Conservation (phyloP, 805 yeast species). For the Kluyveromyces starmeri region DNA sequence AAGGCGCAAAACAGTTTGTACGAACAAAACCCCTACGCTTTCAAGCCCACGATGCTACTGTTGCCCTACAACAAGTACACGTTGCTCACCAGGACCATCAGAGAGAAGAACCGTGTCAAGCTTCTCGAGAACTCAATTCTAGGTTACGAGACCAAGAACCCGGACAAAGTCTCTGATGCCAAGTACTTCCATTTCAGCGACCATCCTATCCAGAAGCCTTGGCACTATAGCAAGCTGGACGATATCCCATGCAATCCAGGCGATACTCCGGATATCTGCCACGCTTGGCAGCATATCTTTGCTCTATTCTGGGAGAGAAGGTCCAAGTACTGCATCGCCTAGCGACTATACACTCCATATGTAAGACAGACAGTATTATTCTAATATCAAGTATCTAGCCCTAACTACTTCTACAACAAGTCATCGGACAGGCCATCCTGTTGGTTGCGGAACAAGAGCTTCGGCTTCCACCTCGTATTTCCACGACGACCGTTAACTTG, state of each 20-base stretch:
- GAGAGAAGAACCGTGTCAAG: constrained; percentile 12
- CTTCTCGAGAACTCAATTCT: constrained; percentile 18
- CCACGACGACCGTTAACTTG: no score
- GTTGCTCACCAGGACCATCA: constrained; percentile 21
- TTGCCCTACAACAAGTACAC: constrained; percentile 25
- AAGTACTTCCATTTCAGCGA: constrained; percentile 55
- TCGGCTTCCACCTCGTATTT: no score
- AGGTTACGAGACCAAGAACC: constrained; percentile 14
- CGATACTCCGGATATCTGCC: constrained; percentile 10
- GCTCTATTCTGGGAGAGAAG: constrained; percentile 12
- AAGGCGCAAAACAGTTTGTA: constrained; percentile 3
- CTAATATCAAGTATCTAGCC: no score
- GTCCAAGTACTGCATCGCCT: constrained; percentile 6
- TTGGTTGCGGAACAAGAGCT: no score
- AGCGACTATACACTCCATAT: no score
- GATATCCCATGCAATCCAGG: constrained; percentile 15
- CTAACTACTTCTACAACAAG: no score
- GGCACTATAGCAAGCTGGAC: constrained; percentile 30
- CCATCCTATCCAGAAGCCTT: constrained; percentile 57
- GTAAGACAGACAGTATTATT: no score
- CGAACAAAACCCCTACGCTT: background rate
- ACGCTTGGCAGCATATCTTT: constrained; percentile 20
- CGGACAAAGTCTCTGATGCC: constrained; percentile 19
- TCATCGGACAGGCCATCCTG: no score
- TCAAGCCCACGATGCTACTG: constrained; percentile 19